A percentile compares a stretch with the other conserved stretches of the same genome.
Evolutionary conservation across 768 basidiomycete genomes (phyloP).

Genomic region (Russula compacta): DNA sequence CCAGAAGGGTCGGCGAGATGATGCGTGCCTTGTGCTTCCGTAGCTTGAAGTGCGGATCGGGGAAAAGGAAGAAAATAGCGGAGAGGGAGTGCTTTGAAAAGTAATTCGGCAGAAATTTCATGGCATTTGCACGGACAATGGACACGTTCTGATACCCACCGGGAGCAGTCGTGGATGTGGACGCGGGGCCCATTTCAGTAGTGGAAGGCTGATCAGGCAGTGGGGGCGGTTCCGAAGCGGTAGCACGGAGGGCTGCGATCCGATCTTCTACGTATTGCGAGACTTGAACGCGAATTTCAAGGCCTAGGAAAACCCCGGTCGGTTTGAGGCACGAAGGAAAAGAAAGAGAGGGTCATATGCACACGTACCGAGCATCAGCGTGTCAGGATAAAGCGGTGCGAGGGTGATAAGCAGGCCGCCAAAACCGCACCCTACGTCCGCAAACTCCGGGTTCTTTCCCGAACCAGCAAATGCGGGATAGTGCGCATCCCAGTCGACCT

Average conservation of each 20-base stretch:
- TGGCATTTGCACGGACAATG: conserved; percentile 90
- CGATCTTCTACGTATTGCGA: conserved; percentile 94
- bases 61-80: conserved; percentile 95
- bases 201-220: conserved; percentile 14
- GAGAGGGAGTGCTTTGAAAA: conserved; percentile 85
- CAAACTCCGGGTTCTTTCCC: conserved; percentile 77
- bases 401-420: conserved; percentile 87
- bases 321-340: conserved; percentile 1
- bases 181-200: conserved; percentile 18
- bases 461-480: conserved; percentile 61
- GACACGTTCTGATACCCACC: conserved; percentile 80
- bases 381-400: conserved; percentile 85
- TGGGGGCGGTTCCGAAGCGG: conserved; percentile 27
- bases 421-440: conserved; percentile 96
- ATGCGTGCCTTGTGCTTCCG: conserved; percentile 99
- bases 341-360: background rate
- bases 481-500: conserved; percentile 75
- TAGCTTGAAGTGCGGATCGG: conserved; percentile 97
- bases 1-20: conserved; percentile 93
- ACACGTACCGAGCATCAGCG: conserved; percentile 80
- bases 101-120: conserved; percentile 98
- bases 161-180: conserved; percentile 14
- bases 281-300: conserved; percentile 96
- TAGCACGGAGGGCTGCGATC: conserved; percentile 83
- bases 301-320: conserved; percentile 41